These are phyloP conservation scores for Arthrinium puccinioides DNA, from an alignment of 2,329 filamentous ascomycete genomes.

Conservation along the genomic window DNA sequence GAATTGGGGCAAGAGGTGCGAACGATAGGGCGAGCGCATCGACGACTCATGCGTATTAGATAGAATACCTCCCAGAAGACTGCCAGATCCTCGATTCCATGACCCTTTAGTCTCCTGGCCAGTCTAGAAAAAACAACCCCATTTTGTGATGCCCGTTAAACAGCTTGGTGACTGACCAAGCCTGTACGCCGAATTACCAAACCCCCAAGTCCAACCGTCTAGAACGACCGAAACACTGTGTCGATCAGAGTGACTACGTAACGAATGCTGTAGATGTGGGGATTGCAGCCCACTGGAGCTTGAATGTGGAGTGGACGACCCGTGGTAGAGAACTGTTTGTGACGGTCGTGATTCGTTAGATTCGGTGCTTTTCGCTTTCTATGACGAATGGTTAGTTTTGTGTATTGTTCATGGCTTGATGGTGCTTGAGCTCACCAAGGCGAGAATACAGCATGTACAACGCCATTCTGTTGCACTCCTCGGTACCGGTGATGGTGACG, in stretches of 20 bases:
- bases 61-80: constrained; percentile 3
- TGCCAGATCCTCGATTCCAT: constrained; percentile 1
- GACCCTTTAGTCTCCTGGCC: background rate
- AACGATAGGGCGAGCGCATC: background rate
- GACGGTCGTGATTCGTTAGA: constrained; percentile 30
- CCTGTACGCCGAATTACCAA: constrained; percentile 2
- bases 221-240: background rate
- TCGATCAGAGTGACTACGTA: background rate
- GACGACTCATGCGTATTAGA: constrained; percentile 5
- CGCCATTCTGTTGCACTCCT: constrained; percentile 99
- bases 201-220: background rate
- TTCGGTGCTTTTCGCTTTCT: constrained; percentile 74
- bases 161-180: constrained; percentile 2
- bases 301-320: background rate
- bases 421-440: constrained; percentile 61
- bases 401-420: constrained; percentile 10
- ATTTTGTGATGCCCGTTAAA: background rate
- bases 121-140: constrained; percentile 1
- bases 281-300: background rate
- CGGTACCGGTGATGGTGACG: constrained; percentile 94
- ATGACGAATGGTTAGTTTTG: constrained; percentile 8
- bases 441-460: constrained; percentile 98
- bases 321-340: constrained; percentile 8
- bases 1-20: background rate
- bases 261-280: background rate